phyloP scores from a whole-genome alignment of 192 early-diverging fungal genomes.

The Chytriomyces sp. region DNA sequence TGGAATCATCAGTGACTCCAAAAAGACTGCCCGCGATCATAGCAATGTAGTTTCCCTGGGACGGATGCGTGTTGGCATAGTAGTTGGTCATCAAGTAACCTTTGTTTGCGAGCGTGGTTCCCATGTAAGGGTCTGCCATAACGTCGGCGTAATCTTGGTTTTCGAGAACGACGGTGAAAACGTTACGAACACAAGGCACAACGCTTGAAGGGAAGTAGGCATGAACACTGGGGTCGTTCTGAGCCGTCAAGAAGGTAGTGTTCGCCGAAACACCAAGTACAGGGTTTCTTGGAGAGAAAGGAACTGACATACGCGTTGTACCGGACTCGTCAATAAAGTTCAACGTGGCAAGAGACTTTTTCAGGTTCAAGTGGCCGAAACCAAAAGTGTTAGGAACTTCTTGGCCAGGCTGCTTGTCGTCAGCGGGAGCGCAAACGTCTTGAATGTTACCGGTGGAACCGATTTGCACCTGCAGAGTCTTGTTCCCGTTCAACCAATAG shows the following conservation, averaged over 20 bases:
- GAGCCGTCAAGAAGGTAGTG: neutral
- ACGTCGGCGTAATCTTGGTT: neutral
- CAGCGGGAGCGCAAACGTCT: conserved; percentile 3
- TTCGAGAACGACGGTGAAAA: no score
- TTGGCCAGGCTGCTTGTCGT: neutral
- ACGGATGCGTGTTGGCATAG: neutral
- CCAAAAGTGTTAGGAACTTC: conserved; percentile 10
- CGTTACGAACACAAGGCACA: no score
- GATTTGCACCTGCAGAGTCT: conserved; percentile 9
- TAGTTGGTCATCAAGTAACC: neutral
- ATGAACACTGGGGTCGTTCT: neutral
- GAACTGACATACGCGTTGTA: neutral
- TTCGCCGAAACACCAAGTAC: neutral
- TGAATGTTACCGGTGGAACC: conserved; percentile 20
- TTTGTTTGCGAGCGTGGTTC: neutral
- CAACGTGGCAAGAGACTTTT: neutral
- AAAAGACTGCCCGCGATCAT: neutral
- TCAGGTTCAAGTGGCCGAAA: conserved; percentile 13
- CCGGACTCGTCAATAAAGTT: neutral
- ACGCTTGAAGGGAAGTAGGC: no score
- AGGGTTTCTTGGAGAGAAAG: neutral
- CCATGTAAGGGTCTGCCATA: neutral
- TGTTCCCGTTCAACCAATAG: neutral
- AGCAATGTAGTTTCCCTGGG: conserved; percentile 1
- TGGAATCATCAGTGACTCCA: neutral